These are phyloP conservation scores for Fraxinus albicans DNA, from an alignment of 305 asterid species.

Conservation along the genomic window DNA sequence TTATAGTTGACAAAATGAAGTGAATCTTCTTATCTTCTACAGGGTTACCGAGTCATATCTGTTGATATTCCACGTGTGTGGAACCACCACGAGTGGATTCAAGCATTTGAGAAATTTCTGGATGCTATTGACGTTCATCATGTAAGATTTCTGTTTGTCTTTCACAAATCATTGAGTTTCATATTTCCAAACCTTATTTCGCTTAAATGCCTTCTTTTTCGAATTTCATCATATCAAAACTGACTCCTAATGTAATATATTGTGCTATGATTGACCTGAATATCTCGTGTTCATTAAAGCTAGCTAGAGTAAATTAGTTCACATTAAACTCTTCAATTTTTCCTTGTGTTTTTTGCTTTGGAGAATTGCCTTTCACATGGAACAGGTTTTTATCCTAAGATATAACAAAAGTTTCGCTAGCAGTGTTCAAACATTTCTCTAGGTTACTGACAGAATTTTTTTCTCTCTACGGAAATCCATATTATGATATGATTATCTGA, in stretches of 20 bases:
- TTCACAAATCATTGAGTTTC: conserved; percentile 21
- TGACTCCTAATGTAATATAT: not conserved
- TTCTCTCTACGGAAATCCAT: not conserved
- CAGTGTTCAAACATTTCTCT: not conserved
- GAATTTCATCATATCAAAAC: conserved; percentile 1
- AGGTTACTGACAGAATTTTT: not conserved
- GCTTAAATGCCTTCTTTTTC: not conserved
- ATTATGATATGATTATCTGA: not conserved
- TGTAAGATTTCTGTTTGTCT: conserved; percentile 50
- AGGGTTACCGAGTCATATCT: conserved; percentile 95
- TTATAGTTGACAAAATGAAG: conserved; percentile 10
- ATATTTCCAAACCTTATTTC: not conserved
- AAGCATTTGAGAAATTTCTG: conserved; percentile 93
- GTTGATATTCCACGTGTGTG: conserved; percentile 92
- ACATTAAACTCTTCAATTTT: not conserved
- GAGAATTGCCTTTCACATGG: not conserved
- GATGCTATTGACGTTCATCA: conserved; percentile 95
- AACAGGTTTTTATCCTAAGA: not conserved
- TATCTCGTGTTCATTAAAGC: conserved; percentile 1
- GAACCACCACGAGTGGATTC: conserved; percentile 93
- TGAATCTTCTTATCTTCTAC: conserved; percentile 34
- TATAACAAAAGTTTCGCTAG: not conserved
- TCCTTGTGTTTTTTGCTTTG: not conserved
- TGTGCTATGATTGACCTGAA: conserved; percentile 4
- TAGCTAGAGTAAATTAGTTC: not conserved